Evolutionary conservation across 441 rosid species (phyloP).

Genomic region (Erodium moschatum): DNA sequence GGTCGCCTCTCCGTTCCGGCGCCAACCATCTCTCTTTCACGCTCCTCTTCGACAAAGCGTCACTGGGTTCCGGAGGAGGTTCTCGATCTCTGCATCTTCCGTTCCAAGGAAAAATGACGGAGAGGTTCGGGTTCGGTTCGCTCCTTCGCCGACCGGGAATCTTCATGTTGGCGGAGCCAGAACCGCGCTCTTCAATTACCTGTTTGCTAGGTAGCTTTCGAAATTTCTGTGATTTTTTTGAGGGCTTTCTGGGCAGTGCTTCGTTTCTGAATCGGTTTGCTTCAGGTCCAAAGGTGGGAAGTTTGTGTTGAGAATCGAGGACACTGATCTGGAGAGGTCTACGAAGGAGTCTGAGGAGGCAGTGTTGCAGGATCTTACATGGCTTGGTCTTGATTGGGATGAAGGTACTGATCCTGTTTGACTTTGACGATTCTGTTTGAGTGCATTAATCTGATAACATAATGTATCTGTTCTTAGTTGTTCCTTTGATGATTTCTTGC

Average conservation of each 20-base stretch:
- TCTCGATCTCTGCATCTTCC: constrained; percentile 42
- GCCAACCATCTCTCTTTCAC: not conserved
- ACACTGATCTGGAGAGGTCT: constrained; percentile 90
- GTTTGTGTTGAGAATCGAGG: constrained; percentile 82
- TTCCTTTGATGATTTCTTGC: not conserved
- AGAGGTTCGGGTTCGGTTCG: constrained; percentile 76
- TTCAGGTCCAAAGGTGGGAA: constrained; percentile 79
- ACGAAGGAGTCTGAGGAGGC: constrained; percentile 84
- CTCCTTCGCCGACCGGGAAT: constrained; percentile 96
- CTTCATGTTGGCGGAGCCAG: constrained; percentile 96
- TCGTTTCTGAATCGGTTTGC: not conserved
- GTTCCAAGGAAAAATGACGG: constrained; percentile 18
- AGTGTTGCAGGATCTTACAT: constrained; percentile 68
- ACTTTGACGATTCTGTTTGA: not conserved
- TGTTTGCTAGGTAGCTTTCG: constrained; percentile 61
- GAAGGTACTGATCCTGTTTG: constrained; percentile 43
- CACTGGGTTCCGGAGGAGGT: constrained; percentile 24
- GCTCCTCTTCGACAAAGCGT: not conserved
- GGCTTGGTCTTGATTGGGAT: constrained; percentile 93
- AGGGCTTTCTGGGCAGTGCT: not conserved
- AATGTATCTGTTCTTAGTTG: not conserved
- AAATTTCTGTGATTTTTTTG: not conserved
- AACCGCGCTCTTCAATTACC: constrained; percentile 91
- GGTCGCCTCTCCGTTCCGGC: constrained; percentile 7
- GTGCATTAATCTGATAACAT: not conserved